phyloP scores from a whole-genome alignment of 1,139 yeast genomes.

The Hyphopichia burtonii region DNA sequence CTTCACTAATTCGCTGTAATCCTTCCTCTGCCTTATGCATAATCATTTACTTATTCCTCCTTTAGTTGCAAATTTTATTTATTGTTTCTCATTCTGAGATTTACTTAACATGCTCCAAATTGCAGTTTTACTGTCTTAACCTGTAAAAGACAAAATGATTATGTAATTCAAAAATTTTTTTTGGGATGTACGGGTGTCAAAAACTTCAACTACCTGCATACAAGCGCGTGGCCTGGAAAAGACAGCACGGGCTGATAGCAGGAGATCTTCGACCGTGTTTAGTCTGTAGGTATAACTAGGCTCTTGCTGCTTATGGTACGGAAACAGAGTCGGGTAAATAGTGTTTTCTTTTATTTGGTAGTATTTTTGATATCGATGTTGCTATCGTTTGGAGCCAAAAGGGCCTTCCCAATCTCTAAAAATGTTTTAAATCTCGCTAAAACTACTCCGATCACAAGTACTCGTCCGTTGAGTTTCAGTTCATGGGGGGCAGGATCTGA shows the following conservation, averaged over 20 bases:
- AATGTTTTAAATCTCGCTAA: constrained; percentile 8
- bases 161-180: too few relatives aligned
- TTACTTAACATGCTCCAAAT: too few relatives aligned
- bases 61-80: too few relatives aligned
- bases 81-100: too few relatives aligned
- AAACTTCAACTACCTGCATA: constrained; percentile 5
- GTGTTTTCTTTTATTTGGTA: background rate
- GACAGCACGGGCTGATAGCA: background rate
- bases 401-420: constrained; percentile 13
- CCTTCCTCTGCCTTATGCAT: too few relatives aligned
- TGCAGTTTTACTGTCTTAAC: too few relatives aligned
- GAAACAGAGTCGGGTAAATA: background rate
- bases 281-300: too few relatives aligned
- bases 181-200: background rate
- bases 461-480: constrained; percentile 15
- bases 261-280: too few relatives aligned
- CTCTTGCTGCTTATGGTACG: background rate
- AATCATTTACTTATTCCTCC: too few relatives aligned
- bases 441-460: constrained; percentile 9
- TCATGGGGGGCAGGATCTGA: constrained; percentile 13
- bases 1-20: too few relatives aligned
- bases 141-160: too few relatives aligned
- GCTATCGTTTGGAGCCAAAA: constrained; percentile 25
- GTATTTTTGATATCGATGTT: constrained; percentile 24
- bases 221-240: constrained; percentile 4